Evolutionary conservation across 805 yeast genomes (phyloP), one percentile per base, ranked within the genome.

Genomic region (Yamadazyma takamatsuzukensis): DNA sequence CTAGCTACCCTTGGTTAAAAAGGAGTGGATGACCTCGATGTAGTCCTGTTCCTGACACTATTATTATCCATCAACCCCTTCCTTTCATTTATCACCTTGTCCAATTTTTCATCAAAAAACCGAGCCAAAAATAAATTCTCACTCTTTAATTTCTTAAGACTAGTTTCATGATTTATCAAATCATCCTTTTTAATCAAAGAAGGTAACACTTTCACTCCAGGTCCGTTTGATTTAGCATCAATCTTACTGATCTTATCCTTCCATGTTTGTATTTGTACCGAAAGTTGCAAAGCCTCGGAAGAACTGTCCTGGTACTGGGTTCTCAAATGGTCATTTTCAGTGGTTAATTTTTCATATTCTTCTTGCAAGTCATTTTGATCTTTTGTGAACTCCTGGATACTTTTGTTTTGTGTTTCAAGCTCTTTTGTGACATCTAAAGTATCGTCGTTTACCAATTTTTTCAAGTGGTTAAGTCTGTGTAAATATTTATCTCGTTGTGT

Each of bases 181-280:
- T 57, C 63, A 25, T 65, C 70, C 32, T 53, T 55, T 21, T 51
- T 49, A 10, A 61, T 45, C 23, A 65, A 48, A 3, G 57, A 41
- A 1, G 71, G 71, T 16, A 66, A 46, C 2, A 54, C 35, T 16
- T 45, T 49, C 44, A 56, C 53, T 2, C 71, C 71, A 1, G 63
- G 61, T 0, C 67, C 65, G 22, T 47, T 46, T 4, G 56, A 25
- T 36, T 58, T 59, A 9, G 25, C 24, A 10, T 40, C 43, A 4
- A 61, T 41, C 24, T 34, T 36, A 0, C 13, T 18, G 25, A 53
- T 50, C 16, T 41, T 45, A 2, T 42, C 49, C 27, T 49, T 53
- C 5, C 52, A 36, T 6, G 32, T 33, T 4, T 31, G 40, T 5
- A 64, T 39, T 25, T 43, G 42, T 1, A 38, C 37, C 3, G 64